phyloP scores from a whole-genome alignment of 1,139 yeast species.

The Arxiozyma heterogenica region DNA sequence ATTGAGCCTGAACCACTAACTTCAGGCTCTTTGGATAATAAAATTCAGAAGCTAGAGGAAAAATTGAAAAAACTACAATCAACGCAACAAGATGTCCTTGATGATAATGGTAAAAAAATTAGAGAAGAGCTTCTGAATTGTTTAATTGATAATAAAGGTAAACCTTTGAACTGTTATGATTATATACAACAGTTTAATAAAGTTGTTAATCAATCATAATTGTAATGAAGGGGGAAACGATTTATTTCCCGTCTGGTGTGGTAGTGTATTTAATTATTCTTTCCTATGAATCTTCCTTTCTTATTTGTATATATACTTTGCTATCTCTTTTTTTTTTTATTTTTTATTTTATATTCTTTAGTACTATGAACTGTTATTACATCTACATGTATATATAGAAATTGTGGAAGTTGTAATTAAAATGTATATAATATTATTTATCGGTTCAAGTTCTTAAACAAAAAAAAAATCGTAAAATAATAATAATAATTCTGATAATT shows the following conservation, averaged over 20 bases:
- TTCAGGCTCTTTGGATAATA: slow-evolving; percentile 33
- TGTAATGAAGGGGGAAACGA: background rate
- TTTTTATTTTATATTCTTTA: slow-evolving; percentile 1
- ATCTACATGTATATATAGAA: background rate
- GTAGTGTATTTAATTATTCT: no score
- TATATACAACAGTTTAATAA: slow-evolving; percentile 68
- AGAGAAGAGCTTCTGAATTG: slow-evolving; percentile 46
- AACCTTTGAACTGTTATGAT: slow-evolving; percentile 81
- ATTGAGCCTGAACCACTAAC: slow-evolving; percentile 27
- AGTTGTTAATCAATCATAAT: slow-evolving; percentile 7
- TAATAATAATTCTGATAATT: background rate
- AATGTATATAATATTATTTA: background rate
- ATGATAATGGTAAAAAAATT: slow-evolving; percentile 30
- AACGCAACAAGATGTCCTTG: slow-evolving; percentile 5
- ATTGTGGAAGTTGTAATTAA: background rate
- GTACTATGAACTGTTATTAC: background rate
- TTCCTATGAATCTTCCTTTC: background rate
- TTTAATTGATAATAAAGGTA: slow-evolving; percentile 57
- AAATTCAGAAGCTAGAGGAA: slow-evolving; percentile 40
- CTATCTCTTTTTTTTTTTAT: background rate
- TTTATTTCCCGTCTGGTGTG: no score
- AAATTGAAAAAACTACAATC: slow-evolving; percentile 30
- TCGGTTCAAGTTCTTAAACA: background rate
- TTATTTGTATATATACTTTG: slow-evolving; percentile 1
- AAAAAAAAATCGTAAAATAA: no score